phyloP scores from a whole-genome alignment of 129 eudicot species.

The Scalesia atractyloides region DNA sequence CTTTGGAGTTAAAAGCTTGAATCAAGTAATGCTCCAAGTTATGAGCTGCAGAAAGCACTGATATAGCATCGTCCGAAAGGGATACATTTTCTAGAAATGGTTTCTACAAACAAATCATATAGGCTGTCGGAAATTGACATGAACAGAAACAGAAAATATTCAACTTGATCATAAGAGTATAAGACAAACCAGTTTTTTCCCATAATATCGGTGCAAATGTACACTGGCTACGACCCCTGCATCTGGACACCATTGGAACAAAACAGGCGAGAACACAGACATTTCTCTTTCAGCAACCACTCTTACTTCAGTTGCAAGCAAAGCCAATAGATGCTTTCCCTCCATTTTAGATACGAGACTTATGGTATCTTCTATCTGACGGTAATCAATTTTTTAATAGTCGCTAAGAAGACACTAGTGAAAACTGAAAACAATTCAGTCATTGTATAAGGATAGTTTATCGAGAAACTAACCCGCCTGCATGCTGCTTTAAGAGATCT shows the following conservation, averaged over 20 bases:
- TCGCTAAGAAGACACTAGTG: background rate
- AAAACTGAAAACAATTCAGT: background rate
- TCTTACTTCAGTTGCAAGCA: slow-evolving; percentile 72
- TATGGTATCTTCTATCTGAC: slow-evolving; percentile 52
- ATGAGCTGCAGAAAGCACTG: slow-evolving; percentile 84
- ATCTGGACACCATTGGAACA: slow-evolving; percentile 71
- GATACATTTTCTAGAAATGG: slow-evolving; percentile 64
- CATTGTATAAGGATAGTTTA: background rate
- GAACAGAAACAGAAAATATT: slow-evolving; percentile 9
- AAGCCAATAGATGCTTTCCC: slow-evolving; percentile 61
- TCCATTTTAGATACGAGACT: slow-evolving; percentile 52
- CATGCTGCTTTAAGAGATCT: slow-evolving; percentile 72
- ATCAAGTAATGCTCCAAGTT: slow-evolving; percentile 57
- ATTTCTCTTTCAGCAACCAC: slow-evolving; percentile 59
- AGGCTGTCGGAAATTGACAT: slow-evolving; percentile 10
- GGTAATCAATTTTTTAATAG: slow-evolving; percentile 16
- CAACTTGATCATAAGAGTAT: background rate
- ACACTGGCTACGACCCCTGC: slow-evolving; percentile 59
- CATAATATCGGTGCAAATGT: slow-evolving; percentile 65
- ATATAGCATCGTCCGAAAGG: slow-evolving; percentile 69
- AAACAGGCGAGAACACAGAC: slow-evolving; percentile 57
- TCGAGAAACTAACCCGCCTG: slow-evolving; percentile 58
- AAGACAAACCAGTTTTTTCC: slow-evolving; percentile 76
- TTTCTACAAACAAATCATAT: slow-evolving; percentile 44
- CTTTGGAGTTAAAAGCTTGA: slow-evolving; percentile 45